Conservation (phyloP, 768 basidiomycete species). For the Naganishia friedmannii region DNA sequence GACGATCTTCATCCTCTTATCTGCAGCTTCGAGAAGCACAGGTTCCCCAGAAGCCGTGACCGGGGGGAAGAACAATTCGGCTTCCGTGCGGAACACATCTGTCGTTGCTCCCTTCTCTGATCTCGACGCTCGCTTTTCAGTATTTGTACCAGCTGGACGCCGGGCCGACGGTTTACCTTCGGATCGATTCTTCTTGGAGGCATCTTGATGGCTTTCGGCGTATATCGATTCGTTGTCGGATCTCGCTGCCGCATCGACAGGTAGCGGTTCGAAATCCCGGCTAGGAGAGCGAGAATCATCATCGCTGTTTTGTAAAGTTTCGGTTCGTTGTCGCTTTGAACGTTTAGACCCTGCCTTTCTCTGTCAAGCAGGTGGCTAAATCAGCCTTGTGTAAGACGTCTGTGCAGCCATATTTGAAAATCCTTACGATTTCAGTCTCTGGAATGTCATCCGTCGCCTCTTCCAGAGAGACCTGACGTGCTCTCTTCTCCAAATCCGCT, state of each 20-base stretch:
- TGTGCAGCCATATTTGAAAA: not conserved
- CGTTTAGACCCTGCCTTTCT: conserved; percentile 1
- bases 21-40: conserved; percentile 30
- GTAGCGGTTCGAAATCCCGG: conserved; percentile 10
- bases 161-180: conserved; percentile 7
- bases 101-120: not conserved
- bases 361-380: not conserved
- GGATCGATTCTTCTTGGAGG: conserved; percentile 2
- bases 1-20: conserved; percentile 17
- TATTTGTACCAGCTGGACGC: not conserved
- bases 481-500: not conserved
- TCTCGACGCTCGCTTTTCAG: not conserved
- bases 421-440: conserved; percentile 1
- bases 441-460: not conserved
- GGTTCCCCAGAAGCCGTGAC: conserved; percentile 29
- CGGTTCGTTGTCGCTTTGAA: conserved; percentile 3
- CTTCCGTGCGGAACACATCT: not conserved
- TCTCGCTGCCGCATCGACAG: conserved; percentile 19
- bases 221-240: conserved; percentile 18
- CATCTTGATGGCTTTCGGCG: not conserved
- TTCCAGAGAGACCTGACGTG: not conserved
- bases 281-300: not conserved
- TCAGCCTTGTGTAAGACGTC: no score
- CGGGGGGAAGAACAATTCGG: conserved; percentile 3
- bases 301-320: not conserved